Base-by-base conservation (phyloP, 225 moss, liverwort and hornwort genomes). In the Anthoceros angustus region DNA sequence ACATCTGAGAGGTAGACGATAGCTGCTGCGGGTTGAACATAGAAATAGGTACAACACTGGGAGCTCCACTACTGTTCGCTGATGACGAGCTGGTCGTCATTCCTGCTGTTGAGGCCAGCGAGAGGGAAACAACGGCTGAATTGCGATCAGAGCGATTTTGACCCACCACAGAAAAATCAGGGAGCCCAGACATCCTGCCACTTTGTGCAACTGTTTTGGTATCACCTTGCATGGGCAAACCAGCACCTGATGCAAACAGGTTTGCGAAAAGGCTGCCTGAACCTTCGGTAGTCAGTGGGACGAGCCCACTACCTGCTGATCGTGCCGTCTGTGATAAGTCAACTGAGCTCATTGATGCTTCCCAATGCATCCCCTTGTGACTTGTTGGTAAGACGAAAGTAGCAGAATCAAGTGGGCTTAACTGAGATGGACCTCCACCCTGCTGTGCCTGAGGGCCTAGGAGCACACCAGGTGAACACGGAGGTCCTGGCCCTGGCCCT, bases 401-500 rank as follows among this genome's bases (percentile, higher is more conserved):
- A 38, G 91, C 80, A 77, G 78, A 86, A 45, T 74, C 77, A 72
- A 92, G 92, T 72, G 91, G 76, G 18, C 86, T 83, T 73, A 84
- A 77, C 72, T 86, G 67, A 69, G 86, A 78, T 60, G 80, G 71
- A 41, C 70, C 75, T 32, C 74, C 77, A 23, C 78, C 81, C n/a
- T 87, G 81, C 42, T 87, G 88, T 70, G 91, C 79, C 62, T 81
- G 84, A 21, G 73, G 85, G 69, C 74, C 82, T 67, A 75, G 85
- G 82, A 75, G 78, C 72, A 77, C 78, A 65, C 69, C 82, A 18
- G n/a, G n/a, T 55, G 55, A 15, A 55, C 55, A 55, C 64, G 81
- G 81, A 10, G 92, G 92, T 46, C 94, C 90, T 43, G 94, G 94
- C n/a, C 92, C 98, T 48, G 89, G 82, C 67, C 98, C 98, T 64